Conservation (phyloP, 805 yeast species). For the Osmozyma mogii region DNA sequence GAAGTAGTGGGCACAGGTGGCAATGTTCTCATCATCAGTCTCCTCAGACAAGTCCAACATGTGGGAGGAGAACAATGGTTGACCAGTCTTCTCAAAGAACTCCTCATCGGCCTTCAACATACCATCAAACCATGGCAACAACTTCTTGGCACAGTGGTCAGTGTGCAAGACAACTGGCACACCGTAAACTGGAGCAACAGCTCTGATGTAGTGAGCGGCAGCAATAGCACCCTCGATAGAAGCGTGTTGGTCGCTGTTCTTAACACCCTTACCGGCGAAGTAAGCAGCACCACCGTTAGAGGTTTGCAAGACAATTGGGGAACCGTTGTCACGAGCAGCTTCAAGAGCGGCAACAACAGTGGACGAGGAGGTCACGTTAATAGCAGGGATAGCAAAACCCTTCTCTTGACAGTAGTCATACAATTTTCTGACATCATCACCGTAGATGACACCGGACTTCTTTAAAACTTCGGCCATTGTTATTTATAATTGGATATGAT, state of each 20-base stretch:
- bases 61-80: conserved; percentile 97
- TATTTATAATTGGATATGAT: conserved; percentile 1
- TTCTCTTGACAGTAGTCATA: conserved; percentile 90
- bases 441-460: conserved; percentile 97
- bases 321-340: conserved; percentile 44
- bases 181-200: conserved; percentile 94
- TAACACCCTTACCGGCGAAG: conserved; percentile 99
- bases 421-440: conserved; percentile 85
- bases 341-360: conserved; percentile 59
- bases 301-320: conserved; percentile 94
- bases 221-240: conserved; percentile 93
- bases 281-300: conserved; percentile 99
- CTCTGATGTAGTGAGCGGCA: conserved; percentile 95
- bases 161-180: conserved; percentile 96
- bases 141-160: conserved; percentile 98
- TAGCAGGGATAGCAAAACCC: conserved; percentile 96
- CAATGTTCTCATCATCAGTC: conserved; percentile 91
- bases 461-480: conserved; percentile 32
- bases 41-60: conserved; percentile 98
- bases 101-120: conserved; percentile 96
- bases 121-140: conserved; percentile 98
- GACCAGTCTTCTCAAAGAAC: conserved; percentile 77
- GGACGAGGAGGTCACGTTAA: conserved; percentile 96
- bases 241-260: conserved; percentile 88
- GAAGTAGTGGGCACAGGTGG: conserved; percentile 90